Percentiles rank a stretch among this genome's conserved stretches.
Conservation (phyloP, 371 early-diverging fungal genomes). For the Homolaphlyctis polyrhiza region DNA sequence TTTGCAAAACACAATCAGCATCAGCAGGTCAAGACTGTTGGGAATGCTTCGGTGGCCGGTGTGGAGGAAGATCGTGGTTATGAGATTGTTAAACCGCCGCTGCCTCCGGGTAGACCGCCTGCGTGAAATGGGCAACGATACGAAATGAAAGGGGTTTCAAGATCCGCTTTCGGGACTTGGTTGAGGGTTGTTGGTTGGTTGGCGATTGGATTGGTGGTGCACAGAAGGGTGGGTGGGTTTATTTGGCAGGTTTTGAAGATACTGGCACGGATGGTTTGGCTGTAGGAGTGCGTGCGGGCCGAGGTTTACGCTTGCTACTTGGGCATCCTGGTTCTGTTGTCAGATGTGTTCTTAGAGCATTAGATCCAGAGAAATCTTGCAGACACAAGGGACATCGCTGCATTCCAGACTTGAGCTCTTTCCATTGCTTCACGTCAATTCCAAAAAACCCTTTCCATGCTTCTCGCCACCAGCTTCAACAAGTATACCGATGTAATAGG, state of each 20-base stretch:
- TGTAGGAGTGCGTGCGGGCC: not conserved
- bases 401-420: constrained; percentile 22
- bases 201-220: too few relatives aligned
- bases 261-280: not conserved
- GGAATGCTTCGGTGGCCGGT: not conserved
- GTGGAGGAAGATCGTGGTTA: too few relatives aligned
- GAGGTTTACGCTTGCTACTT: not conserved
- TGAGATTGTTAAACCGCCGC: too few relatives aligned
- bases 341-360: not conserved
- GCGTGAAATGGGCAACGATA: too few relatives aligned
- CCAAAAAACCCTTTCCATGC: constrained; percentile 1
- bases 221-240: too few relatives aligned
- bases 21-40: not conserved
- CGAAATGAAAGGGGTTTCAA: too few relatives aligned
- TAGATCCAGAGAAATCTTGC: constrained; percentile 39
- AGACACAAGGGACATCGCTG: constrained; percentile 64
- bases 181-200: too few relatives aligned
- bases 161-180: too few relatives aligned
- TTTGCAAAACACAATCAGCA: constrained; percentile 11
- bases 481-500: not conserved
- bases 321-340: not conserved
- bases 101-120: too few relatives aligned
- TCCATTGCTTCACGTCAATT: too few relatives aligned
- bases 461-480: not conserved
- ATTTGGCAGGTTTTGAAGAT: too few relatives aligned